Conservation (phyloP, 2,329 filamentous ascomycete species). For the Colletotrichum siamense region DNA sequence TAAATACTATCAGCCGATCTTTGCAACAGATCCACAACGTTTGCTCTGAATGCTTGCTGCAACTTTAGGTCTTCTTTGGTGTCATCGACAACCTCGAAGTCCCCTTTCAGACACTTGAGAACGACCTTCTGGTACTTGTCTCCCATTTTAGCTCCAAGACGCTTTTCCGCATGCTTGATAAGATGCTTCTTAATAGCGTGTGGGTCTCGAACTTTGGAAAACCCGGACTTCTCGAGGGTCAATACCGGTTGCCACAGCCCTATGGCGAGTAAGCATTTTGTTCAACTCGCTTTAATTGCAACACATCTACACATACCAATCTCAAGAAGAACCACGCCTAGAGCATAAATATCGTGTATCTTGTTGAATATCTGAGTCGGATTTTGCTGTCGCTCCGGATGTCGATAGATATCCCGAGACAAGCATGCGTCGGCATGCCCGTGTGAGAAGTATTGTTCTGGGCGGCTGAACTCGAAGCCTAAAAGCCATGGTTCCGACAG, state of each 20-base stretch:
- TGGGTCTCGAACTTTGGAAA: neutral
- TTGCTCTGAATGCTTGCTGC: neutral
- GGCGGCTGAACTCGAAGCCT: neutral
- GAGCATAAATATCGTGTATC: neutral
- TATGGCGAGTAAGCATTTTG: rapidly evolving
- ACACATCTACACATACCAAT: neutral
- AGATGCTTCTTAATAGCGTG: neutral
- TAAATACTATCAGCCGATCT: neutral
- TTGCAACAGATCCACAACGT: neutral
- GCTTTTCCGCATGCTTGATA: neutral
- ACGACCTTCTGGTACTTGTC: neutral
- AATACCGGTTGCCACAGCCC: neutral
- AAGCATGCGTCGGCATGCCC: neutral
- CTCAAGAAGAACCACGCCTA: neutral
- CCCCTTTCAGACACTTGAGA: neutral
- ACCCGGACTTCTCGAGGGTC: neutral
- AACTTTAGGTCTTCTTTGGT: neutral
- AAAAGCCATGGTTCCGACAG: neutral
- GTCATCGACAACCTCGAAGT: neutral
- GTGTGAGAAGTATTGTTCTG: neutral
- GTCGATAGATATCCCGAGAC: neutral
- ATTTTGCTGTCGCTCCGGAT: neutral
- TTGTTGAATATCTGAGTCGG: neutral
- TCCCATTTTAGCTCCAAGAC: neutral
- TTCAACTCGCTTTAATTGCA: rapidly evolving